Percentiles rank a stretch among this genome's conserved stretches.
These are phyloP conservation scores for Citrus unshiu DNA, from an alignment of 345 rosid genomes.

Conservation along the genomic window DNA sequence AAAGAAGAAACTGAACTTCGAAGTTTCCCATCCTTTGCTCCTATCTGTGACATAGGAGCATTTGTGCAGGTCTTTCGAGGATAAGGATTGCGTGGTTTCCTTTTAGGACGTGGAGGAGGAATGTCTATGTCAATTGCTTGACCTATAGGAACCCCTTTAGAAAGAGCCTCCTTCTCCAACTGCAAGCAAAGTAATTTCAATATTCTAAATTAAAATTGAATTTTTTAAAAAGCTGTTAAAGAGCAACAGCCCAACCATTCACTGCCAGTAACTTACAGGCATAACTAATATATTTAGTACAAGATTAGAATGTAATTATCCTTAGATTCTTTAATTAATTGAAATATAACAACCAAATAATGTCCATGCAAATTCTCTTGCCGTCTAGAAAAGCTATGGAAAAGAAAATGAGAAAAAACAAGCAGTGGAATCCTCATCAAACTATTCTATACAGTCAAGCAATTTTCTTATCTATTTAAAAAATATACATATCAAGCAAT, in stretches of 20 bases:
- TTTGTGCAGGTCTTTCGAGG: conserved; percentile 66
- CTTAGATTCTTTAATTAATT: background rate
- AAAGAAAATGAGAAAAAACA: background rate
- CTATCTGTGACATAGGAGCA: conserved; percentile 29
- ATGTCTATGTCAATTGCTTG: conserved; percentile 79
- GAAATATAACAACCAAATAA: background rate
- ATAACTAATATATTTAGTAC: background rate
- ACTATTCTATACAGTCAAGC: background rate
- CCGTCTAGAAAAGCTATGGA: background rate
- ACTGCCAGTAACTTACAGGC: background rate
- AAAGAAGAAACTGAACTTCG: conserved; percentile 43
- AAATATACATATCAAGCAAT: too few relatives aligned
- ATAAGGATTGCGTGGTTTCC: conserved; percentile 93
- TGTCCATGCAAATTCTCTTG: background rate
- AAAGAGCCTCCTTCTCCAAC: conserved; percentile 96
- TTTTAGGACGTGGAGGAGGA: conserved; percentile 97
- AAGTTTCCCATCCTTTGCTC: conserved; percentile 51
- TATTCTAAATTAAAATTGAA: background rate
- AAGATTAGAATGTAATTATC: background rate
- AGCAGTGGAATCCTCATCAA: background rate
- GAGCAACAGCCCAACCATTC: conserved; percentile 3
- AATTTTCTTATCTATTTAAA: background rate
- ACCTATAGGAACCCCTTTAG: conserved; percentile 70
- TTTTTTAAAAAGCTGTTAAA: background rate
- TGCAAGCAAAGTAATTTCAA: conserved; percentile 30